Evolutionary conservation across 2,329 filamentous ascomycete genomes (phyloP).

Genomic region (Aspergillus sp.): DNA sequence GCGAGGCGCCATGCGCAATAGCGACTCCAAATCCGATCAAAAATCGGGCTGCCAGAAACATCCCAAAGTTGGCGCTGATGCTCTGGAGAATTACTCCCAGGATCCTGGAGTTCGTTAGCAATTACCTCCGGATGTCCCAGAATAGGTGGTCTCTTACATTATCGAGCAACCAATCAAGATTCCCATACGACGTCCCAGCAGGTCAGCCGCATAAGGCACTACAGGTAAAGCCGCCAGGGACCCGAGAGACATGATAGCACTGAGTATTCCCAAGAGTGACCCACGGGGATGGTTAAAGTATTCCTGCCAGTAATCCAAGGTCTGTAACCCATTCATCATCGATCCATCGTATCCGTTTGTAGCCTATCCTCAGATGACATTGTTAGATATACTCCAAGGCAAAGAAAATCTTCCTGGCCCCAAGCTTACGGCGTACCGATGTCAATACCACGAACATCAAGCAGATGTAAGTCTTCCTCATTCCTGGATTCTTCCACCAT

Average conservation of each 20-base stretch:
- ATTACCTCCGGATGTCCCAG: no score
- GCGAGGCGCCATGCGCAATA: slow-evolving; percentile 21
- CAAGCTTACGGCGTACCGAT: not conserved
- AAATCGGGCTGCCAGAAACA: slow-evolving; percentile 25
- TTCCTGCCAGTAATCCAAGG: slow-evolving; percentile 39
- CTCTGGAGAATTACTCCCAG: slow-evolving; percentile 25
- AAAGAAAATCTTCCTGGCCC: not conserved
- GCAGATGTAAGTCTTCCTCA: slow-evolving; percentile 18
- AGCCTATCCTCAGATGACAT: slow-evolving; percentile 15
- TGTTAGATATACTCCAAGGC: not conserved
- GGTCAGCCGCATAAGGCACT: slow-evolving; percentile 46
- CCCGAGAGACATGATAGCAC: slow-evolving; percentile 47
- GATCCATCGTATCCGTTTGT: slow-evolving; percentile 39
- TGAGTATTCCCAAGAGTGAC: slow-evolving; percentile 40
- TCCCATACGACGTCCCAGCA: slow-evolving; percentile 42
- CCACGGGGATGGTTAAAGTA: slow-evolving; percentile 28
- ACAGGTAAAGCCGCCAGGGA: slow-evolving; percentile 45
- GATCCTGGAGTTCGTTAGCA: slow-evolving; percentile 1
- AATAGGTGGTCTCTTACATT: slow-evolving; percentile 2
- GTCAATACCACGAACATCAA: slow-evolving; percentile 17
- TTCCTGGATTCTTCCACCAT: slow-evolving; percentile 19
- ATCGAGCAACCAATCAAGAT: slow-evolving; percentile 38
- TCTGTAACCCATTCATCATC: slow-evolving; percentile 49
- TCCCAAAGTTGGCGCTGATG: slow-evolving; percentile 19
- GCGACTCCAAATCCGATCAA: slow-evolving; percentile 24